Base-by-base conservation (phyloP, 2,329 filamentous ascomycete genomes). In the Elsinoe ampelina region DNA sequence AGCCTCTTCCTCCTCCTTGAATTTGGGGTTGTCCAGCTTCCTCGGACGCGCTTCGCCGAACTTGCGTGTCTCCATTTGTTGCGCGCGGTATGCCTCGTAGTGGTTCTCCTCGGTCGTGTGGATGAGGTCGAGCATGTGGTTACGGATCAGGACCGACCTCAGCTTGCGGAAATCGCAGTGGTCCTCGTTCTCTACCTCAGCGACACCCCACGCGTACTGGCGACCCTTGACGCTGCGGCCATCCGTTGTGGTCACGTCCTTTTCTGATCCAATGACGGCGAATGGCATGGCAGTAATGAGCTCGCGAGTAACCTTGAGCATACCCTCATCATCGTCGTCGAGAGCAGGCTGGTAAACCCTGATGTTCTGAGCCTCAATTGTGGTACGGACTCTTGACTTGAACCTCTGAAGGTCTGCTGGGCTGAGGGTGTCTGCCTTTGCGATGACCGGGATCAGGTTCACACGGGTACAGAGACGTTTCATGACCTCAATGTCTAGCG, bases 111-210 rank as follows among this genome's bases (percentile, higher is more conserved):
- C 93, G 65, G 93, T 98, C 62, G 95, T 98, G 80, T 98, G 93
- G 72, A 98, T 98, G 63, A 98, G 87, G 72, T 98, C 93, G 68
- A 98, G 84, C 93, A 98, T 98, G 80, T 98, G 93, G 52, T 92
- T 70, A 74, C 93, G 89, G 79, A 98, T 97, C 64, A 98, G 81
- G 68, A 98, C 97, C 50, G 92, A 95, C 68, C 93, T 91, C 62
- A 98, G 87, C 81, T 98, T 98, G 87, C 98, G 98, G 82, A 98
- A 98, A 76, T 98, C 93, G 77, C 93, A 98, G 81, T 98, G 93
- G 72, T 98, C 93, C 77, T 98, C 93, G 71, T 98, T 98, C 82
- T 98, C 93, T 54, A 98, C 93, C 75, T 98, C 93, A 61, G 93
- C 93, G 67, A 98, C 93, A 80, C 93, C 93, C 93, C 93, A 98